A percentile compares a stretch with the other conserved stretches of the same genome.
Evolutionary conservation across 768 basidiomycete species (phyloP).

Genomic region (Boletus barrowsii): DNA sequence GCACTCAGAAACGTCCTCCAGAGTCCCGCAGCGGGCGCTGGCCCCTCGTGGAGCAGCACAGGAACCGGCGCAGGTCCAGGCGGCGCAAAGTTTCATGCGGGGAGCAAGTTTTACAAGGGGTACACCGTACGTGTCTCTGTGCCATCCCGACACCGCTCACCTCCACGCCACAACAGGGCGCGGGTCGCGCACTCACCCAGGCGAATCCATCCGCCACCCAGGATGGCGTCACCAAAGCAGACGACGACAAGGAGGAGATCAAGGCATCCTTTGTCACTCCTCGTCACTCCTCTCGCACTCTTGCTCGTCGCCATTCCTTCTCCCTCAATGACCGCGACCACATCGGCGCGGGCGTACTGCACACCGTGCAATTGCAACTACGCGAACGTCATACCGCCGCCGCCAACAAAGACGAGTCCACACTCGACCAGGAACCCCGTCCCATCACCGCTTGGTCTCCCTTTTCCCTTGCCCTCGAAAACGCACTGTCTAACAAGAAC

Average conservation of each 20-base stretch:
- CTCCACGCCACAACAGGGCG: constrained; percentile 42
- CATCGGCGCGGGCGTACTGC: constrained; percentile 50
- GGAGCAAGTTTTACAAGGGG: constrained; percentile 66
- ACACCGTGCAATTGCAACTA: constrained; percentile 61
- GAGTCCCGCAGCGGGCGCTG: constrained; percentile 42
- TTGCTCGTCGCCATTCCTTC: constrained; percentile 59
- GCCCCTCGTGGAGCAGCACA: constrained; percentile 52
- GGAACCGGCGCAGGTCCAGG: constrained; percentile 58
- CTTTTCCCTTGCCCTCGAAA: constrained; percentile 17
- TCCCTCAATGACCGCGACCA: constrained; percentile 38
- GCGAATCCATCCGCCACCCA: constrained; percentile 59
- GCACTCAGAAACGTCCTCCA: constrained; percentile 78
- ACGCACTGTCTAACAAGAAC: constrained; percentile 18
- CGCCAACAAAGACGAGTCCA: constrained; percentile 12
- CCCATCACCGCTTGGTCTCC: constrained; percentile 25
- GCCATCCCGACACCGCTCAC: neutral
- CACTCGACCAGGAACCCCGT: constrained; percentile 18
- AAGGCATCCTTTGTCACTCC: constrained; percentile 30
- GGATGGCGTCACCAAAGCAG: constrained; percentile 44
- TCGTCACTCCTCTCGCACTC: constrained; percentile 35
- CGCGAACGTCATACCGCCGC: constrained; percentile 54
- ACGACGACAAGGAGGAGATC: constrained; percentile 60
- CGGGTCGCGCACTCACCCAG: constrained; percentile 70
- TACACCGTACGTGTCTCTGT: constrained; percentile 51
- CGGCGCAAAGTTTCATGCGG: constrained; percentile 67